Conservation (phyloP, 2,329 filamentous ascomycete species). For the Zymoseptoria brevis region DNA sequence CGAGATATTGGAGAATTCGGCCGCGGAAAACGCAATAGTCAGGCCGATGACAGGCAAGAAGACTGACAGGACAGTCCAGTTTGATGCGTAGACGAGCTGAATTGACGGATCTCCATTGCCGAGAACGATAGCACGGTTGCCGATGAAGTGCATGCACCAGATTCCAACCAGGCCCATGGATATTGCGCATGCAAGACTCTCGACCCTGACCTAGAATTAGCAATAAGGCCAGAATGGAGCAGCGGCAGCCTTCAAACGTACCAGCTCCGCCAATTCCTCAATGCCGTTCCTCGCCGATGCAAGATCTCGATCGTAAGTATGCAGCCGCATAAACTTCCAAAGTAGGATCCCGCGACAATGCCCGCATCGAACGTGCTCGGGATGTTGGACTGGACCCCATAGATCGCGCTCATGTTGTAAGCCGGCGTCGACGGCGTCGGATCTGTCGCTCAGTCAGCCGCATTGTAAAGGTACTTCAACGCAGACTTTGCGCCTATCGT, state of each 20-base stretch:
- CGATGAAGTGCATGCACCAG: constrained; percentile 65
- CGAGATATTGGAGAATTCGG: constrained; percentile 40
- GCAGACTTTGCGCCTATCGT: neutral
- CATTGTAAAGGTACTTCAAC: neutral
- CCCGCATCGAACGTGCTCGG: constrained; percentile 42
- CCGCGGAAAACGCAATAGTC: constrained; percentile 61
- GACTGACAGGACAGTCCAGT: constrained; percentile 68
- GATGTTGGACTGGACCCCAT: constrained; percentile 17
- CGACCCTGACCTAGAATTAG: constrained; percentile 28
- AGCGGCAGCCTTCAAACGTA: constrained; percentile 8
- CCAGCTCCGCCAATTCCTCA: constrained; percentile 27
- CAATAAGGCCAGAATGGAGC: neutral
- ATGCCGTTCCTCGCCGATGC: constrained; percentile 45
- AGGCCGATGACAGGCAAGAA: constrained; percentile 72
- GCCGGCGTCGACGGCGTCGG: neutral
- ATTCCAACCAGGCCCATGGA: constrained; percentile 44
- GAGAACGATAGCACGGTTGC: constrained; percentile 69
- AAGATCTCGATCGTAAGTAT: constrained; percentile 74
- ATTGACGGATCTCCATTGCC: constrained; percentile 51
- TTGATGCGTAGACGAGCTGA: constrained; percentile 65
- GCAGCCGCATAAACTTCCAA: constrained; percentile 67
- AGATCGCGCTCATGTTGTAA: neutral
- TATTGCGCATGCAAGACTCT: constrained; percentile 35
- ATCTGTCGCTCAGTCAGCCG: neutral
- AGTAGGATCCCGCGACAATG: constrained; percentile 60